Evolutionary conservation across 1,284 basidiomycete species (phyloP), one percentile per base, ranked within the genome.

Genomic region (Stereum hirsutum): DNA sequence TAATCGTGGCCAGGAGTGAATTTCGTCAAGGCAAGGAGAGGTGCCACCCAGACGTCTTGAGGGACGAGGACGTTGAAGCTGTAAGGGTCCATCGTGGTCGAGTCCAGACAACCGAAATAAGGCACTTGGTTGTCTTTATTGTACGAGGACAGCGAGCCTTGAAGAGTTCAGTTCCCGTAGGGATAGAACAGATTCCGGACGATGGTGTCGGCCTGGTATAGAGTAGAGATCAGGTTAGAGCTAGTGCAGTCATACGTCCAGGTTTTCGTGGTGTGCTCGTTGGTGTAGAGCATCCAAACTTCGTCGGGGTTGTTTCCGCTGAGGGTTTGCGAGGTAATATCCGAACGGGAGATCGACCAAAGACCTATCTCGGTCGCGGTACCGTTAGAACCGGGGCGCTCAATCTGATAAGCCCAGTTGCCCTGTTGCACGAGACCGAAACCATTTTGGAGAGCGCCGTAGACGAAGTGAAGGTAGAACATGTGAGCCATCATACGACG

Each of bases 1-100:
- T 78, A 71, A 54, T 95, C 91, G 59, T 95, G 91, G 1, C 89
- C 89, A 0, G 91, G 91, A 4, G 62, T 61, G 63, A 93, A 93
- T 43, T 75, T 76, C 10, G 88, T 87, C 43, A 95, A 62, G 42
- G 78, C 74, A 15, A 90, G 87, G 2, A 66, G 74, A 40, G 84
- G 78, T 4, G 75, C 49, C 5, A 78, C 64, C 88, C 89, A 94
- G 48, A 82, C 68, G 1, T 47, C 56, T 3, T 48, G 33, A 0
- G 87, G 87, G 6, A 95, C 89, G 26, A 90, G 70, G 0, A 78
- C 79, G 62, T 91, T 91, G 73, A 85, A 92, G 26, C 82, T 76
- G 54, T 75, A 90, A 0, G 82, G 74, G 21, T 81, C 73, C 65
- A 93, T 70, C 1, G 74, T 75, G 54, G 94, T 53, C 15, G 54